phyloP scores from a whole-genome alignment of 1,284 basidiomycete species.

The Sanguinoderma infundibulare region DNA sequence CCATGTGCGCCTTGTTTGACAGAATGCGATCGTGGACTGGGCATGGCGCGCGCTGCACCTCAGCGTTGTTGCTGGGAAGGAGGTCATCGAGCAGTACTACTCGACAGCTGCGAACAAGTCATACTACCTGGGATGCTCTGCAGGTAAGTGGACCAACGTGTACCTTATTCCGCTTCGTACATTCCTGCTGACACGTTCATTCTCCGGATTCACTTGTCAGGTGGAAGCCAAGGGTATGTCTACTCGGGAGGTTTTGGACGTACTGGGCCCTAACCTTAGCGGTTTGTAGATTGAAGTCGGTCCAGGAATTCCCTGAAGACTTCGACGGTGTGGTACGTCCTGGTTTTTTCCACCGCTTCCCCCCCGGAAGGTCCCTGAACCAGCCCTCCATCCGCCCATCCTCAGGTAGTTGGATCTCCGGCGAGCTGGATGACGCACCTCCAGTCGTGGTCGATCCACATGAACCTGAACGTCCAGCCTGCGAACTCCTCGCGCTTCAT shows the following conservation, averaged over 20 bases:
- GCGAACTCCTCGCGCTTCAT: constrained; percentile 28
- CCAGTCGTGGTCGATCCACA: constrained; percentile 30
- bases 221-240: constrained; percentile 33
- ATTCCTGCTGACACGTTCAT: not conserved
- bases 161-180: not conserved
- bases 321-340: constrained; percentile 35
- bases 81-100: constrained; percentile 33
- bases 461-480: constrained; percentile 28
- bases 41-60: constrained; percentile 35
- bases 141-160: constrained; percentile 22
- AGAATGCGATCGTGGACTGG: constrained; percentile 38
- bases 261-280: not conserved
- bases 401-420: constrained; percentile 33
- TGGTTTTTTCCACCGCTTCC: not conserved
- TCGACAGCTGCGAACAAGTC: constrained; percentile 26
- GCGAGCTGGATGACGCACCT: constrained; percentile 33
- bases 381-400: not conserved
- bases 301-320: constrained; percentile 34
- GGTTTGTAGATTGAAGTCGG: constrained; percentile 29
- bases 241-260: not conserved
- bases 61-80: constrained; percentile 32
- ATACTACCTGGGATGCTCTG: constrained; percentile 38
- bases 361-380: not conserved
- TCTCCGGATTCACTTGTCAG: constrained; percentile 8
- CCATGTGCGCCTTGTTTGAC: not conserved